Conservation (phyloP, 2,329 filamentous ascomycete genomes). For the Venturia effusa region DNA sequence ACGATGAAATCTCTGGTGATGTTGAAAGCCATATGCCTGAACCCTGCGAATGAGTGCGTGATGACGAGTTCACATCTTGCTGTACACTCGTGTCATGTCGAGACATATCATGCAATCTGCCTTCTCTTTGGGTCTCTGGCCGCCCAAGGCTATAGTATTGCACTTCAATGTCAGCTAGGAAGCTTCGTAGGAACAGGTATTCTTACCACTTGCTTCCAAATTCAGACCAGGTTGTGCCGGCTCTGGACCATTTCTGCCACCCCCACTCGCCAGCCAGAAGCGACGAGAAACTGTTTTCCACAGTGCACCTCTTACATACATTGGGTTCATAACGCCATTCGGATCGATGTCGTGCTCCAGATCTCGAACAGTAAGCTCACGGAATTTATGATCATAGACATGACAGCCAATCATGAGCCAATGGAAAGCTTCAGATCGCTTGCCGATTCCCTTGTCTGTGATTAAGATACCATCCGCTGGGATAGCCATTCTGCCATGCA, state of each 20-base stretch:
- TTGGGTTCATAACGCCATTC: not conserved
- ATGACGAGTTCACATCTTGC: not conserved
- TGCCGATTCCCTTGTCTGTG: slow-evolving; percentile 6
- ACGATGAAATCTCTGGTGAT: no score
- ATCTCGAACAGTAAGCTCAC: not conserved
- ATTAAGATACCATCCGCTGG: slow-evolving; percentile 1
- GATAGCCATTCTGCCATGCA: not conserved
- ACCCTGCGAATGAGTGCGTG: not conserved
- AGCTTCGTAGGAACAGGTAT: not conserved
- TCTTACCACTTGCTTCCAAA: not conserved
- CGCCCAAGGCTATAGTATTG: not conserved
- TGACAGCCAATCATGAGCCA: not conserved
- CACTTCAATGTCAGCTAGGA: not conserved
- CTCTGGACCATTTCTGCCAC: slow-evolving; percentile 1
- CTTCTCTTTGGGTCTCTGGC: not conserved
- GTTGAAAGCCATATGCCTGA: not conserved
- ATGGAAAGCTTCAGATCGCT: not conserved
- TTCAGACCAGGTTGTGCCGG: slow-evolving; percentile 6
- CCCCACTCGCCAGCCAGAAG: not conserved
- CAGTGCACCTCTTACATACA: not conserved
- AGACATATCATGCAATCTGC: not conserved
- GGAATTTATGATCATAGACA: slow-evolving; percentile 2
- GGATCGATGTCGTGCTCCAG: slow-evolving; percentile 5
- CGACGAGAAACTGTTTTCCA: slow-evolving; percentile 5
- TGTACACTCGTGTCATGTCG: not conserved